Evolutionary conservation across 192 early-diverging fungal genomes (phyloP).

Genomic region (Podila epicladia): DNA sequence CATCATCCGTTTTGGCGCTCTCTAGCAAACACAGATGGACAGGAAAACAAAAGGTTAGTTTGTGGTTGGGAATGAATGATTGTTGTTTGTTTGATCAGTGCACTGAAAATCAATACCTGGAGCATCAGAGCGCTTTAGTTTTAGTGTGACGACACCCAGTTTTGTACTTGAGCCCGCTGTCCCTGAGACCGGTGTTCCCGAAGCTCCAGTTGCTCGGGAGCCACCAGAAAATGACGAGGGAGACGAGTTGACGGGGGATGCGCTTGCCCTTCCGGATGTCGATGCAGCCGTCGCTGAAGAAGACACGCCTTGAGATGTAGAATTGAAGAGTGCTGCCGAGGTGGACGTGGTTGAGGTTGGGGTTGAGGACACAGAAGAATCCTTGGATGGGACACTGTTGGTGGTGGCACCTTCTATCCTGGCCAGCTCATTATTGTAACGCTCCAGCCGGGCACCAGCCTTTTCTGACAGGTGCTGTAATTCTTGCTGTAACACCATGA

Average conservation of each 20-base stretch:
- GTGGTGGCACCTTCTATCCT: slow-evolving; percentile 13
- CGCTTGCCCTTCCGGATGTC: slow-evolving; percentile 12
- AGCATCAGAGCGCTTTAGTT: slow-evolving; percentile 46
- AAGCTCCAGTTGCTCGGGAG: slow-evolving; percentile 16
- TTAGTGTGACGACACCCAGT: slow-evolving; percentile 37
- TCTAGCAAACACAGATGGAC: not conserved
- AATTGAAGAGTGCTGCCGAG: not conserved
- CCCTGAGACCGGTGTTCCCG: slow-evolving; percentile 4
- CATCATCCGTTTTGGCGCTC: slow-evolving; percentile 31
- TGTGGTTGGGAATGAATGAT: no score
- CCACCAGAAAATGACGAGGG: slow-evolving; percentile 33
- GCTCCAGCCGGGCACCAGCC: slow-evolving; percentile 20
- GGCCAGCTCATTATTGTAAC: slow-evolving; percentile 23
- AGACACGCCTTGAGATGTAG: slow-evolving; percentile 5
- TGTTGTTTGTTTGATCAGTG: no score
- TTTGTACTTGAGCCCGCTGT: slow-evolving; percentile 20
- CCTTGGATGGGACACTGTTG: slow-evolving; percentile 18
- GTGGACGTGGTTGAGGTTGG: slow-evolving; percentile 12
- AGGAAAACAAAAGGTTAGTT: no score
- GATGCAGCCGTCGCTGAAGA: slow-evolving; percentile 7
- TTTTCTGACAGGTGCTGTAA: slow-evolving; percentile 37
- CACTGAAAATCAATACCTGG: slow-evolving; percentile 9
- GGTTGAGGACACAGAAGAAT: slow-evolving; percentile 36
- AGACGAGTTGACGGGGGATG: slow-evolving; percentile 30
- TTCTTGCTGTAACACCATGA: slow-evolving; percentile 31